A percentile compares a stretch with the other conserved stretches of the same genome.
These are phyloP conservation scores for Sporothrix humicola DNA, from an alignment of 2,329 filamentous ascomycete species.

Conservation along the genomic window DNA sequence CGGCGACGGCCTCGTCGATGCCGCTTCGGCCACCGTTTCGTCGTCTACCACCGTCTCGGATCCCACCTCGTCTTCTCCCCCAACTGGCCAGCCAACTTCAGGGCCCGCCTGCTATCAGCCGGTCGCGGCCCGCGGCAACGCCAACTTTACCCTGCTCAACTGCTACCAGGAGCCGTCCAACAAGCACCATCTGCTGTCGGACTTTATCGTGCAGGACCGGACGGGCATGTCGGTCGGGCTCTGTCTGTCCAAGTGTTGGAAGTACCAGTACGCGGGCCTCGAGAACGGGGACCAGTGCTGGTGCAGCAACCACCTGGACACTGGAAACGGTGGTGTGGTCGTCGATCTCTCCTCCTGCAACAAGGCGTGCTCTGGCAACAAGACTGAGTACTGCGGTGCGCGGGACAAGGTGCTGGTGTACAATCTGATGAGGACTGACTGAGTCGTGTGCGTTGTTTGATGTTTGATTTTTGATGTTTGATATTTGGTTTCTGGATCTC, in stretches of 20 bases:
- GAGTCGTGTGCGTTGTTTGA: background rate
- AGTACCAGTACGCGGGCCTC: constrained; percentile 47
- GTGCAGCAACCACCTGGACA: constrained; percentile 45
- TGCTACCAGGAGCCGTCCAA: constrained; percentile 38
- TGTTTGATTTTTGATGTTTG: background rate
- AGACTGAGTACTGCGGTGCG: constrained; percentile 36
- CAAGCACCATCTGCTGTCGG: constrained; percentile 35
- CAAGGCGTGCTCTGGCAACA: constrained; percentile 34
- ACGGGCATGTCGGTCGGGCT: constrained; percentile 43
- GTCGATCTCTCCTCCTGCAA: constrained; percentile 18
- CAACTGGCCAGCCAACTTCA: background rate
- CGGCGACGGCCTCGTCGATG: background rate
- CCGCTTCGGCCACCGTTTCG: background rate
- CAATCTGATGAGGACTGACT: constrained; percentile 28
- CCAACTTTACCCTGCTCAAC: constrained; percentile 39
- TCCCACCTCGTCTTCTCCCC: background rate
- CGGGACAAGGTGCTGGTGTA: constrained; percentile 35
- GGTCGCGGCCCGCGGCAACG: constrained; percentile 30
- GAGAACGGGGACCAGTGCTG: constrained; percentile 51
- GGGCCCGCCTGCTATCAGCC: constrained; percentile 10
- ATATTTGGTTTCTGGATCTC: too few species aligned
- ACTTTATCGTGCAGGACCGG: constrained; percentile 27
- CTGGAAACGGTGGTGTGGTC: constrained; percentile 37
- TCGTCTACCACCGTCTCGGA: background rate
- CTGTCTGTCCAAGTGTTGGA: constrained; percentile 44